phyloP scores from a whole-genome alignment of 192 early-diverging fungal genomes.

The Funneliformis mosseae region DNA sequence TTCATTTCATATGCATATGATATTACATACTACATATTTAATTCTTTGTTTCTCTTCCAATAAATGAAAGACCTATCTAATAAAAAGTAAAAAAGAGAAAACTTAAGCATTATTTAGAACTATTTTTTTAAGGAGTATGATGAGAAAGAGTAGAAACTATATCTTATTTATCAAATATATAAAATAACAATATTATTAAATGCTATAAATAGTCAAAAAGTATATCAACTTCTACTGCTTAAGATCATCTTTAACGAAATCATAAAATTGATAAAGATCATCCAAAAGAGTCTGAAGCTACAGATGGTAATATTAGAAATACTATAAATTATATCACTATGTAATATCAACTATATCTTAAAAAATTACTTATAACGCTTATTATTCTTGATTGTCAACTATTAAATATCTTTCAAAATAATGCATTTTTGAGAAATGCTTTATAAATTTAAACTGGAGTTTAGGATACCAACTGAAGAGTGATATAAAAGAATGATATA shows the following conservation, averaged over 20 bases:
- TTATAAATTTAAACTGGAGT: not conserved
- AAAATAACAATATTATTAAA: too few relatives aligned
- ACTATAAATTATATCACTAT: not conserved
- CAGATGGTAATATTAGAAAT: not conserved
- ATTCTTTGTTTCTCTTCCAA: too few relatives aligned
- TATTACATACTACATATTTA: too few relatives aligned
- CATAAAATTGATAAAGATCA: conserved; percentile 5
- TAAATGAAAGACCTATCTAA: too few relatives aligned
- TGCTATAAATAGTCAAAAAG: too few relatives aligned
- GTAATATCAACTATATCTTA: not conserved
- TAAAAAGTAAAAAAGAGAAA: too few relatives aligned
- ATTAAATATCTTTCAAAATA: not conserved
- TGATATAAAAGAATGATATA: not conserved
- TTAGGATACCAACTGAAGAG: not conserved
- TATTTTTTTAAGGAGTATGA: too few relatives aligned
- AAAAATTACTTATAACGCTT: not conserved
- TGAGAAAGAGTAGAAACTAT: too few relatives aligned
- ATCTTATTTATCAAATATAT: too few relatives aligned
- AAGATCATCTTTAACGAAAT: not conserved
- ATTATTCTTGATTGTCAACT: conserved; percentile 5
- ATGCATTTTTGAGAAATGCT: not conserved
- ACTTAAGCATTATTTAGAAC: too few relatives aligned
- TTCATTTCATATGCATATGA: too few relatives aligned
- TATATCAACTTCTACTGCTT: too few relatives aligned
- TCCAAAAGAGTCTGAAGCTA: not conserved